Evolutionary conservation across 2,329 filamentous ascomycete species (phyloP), one percentile per base, ranked within the genome.

Genomic region (Sporothrix curviconia): DNA sequence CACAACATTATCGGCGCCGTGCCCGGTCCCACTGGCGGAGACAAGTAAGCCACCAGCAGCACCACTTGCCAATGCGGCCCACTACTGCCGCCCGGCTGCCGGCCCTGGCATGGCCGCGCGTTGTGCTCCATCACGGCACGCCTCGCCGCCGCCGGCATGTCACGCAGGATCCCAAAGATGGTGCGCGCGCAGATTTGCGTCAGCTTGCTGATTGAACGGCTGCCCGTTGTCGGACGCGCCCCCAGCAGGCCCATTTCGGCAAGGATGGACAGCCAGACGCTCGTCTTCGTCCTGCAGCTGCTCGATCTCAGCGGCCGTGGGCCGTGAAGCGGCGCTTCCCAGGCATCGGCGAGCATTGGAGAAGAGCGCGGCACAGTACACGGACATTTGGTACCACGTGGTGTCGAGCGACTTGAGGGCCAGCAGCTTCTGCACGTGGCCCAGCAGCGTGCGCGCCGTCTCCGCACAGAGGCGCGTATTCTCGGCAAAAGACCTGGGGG

Each of bases 361-460:
- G 64, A 90, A 89, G 57, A 89, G 84, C 25, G 86, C 86, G 43
- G 86, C 83, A 12, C 89, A 78, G 65, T 89, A 90, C 6, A 89
- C 79, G 0, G 87, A 85, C 50, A 83, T 78, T 49, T 86, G 85
- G 64, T 89, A 87, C 87, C 88, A 92, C 1, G 87, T 90, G 1
- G 86, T 89, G 66, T 92, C 89, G 4, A 92, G 72, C 44, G 83
- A 84, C 65, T 86, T 88, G 58, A 84, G 74, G 63, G 77, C 78
- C 58, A 82, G 79, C 49, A 92, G 71, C 55, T 82, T 75, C 22
- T 77, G 75, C 6, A 85, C 81, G 25, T 79, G 77, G 22, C 76
- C 74, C 3, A 92, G 74, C 71, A 90, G 82, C 60, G 84, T 79
- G 47, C 80, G 77, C 6, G 86, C 80, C 9, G 82, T 82, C 50